A percentile compares a stretch with the other conserved stretches of the same genome.
These are phyloP conservation scores for Wallacemonas sp. DNA, from an alignment of 208 protist genomes.

Conservation along the genomic window DNA sequence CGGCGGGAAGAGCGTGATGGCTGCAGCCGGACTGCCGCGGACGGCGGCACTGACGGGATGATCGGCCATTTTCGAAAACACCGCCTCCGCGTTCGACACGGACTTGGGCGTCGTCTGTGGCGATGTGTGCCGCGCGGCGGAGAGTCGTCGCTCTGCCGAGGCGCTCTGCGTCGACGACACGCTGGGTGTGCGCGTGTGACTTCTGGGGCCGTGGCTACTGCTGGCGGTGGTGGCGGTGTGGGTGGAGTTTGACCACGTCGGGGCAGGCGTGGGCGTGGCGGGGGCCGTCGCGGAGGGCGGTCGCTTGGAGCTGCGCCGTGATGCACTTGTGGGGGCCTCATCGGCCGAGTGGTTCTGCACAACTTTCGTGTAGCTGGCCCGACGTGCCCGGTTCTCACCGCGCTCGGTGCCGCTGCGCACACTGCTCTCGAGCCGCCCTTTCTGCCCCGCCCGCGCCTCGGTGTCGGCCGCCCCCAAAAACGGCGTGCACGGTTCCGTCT, in stretches of 20 bases:
- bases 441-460: not conserved
- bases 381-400: not conserved
- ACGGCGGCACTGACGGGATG: not conserved
- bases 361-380: not conserved
- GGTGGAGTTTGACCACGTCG: too few species aligned
- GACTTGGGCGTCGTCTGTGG: not conserved
- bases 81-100: not conserved
- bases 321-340: too few species aligned
- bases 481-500: slow-evolving; percentile 1
- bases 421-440: not conserved
- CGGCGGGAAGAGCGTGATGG: not conserved
- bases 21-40: not conserved
- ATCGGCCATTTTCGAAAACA: not conserved
- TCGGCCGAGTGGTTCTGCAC: too few species aligned
- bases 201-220: too few species aligned
- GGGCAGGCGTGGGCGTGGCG: too few species aligned
- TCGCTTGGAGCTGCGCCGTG: too few species aligned
- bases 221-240: too few species aligned
- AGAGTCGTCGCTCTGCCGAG: too few species aligned
- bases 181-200: too few species aligned
- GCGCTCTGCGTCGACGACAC: too few species aligned
- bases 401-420: not conserved
- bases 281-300: too few species aligned
- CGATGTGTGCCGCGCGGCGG: too few species aligned
- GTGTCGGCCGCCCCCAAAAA: not conserved